A percentile compares a stretch with the other conserved stretches of the same genome.
Evolutionary conservation across 331 rosid genomes (phyloP).

Genomic region (Erythrophleum ivorense): DNA sequence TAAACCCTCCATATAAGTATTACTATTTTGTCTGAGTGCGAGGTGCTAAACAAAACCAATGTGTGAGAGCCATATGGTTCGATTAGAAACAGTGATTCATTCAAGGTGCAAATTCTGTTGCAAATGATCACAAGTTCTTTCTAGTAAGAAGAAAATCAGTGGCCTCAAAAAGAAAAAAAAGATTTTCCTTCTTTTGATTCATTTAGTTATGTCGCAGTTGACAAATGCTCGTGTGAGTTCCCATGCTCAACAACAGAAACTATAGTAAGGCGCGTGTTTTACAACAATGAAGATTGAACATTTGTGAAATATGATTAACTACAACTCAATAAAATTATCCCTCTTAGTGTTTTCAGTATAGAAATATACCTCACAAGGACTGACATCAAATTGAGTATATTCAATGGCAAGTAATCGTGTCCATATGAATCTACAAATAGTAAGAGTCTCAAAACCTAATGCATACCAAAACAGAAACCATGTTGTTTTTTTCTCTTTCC

Average conservation of each 20-base stretch:
- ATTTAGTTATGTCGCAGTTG: background rate
- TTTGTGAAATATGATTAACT: background rate
- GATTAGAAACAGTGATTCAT: background rate
- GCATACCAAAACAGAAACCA: constrained; percentile 7
- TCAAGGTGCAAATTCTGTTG: background rate
- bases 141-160: background rate
- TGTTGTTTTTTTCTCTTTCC: constrained; percentile 4
- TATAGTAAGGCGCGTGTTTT: constrained; percentile 1
- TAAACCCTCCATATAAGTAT: background rate
- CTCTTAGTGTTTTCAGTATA: constrained; percentile 16
- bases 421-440: constrained; percentile 38
- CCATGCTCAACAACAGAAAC: constrained; percentile 1
- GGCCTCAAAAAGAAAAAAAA: background rate
- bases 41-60: background rate
- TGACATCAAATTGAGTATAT: constrained; percentile 17
- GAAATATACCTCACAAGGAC: constrained; percentile 6
- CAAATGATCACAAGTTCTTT: background rate
- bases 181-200: background rate
- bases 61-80: background rate
- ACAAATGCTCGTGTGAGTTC: background rate
- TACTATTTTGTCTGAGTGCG: background rate
- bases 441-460: constrained; percentile 20
- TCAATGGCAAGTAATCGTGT: background rate
- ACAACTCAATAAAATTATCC: constrained; percentile 4
- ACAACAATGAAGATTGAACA: background rate